Base-by-base conservation (phyloP, 179 eudicot genomes). In the Amaranthus tricolor region DNA sequence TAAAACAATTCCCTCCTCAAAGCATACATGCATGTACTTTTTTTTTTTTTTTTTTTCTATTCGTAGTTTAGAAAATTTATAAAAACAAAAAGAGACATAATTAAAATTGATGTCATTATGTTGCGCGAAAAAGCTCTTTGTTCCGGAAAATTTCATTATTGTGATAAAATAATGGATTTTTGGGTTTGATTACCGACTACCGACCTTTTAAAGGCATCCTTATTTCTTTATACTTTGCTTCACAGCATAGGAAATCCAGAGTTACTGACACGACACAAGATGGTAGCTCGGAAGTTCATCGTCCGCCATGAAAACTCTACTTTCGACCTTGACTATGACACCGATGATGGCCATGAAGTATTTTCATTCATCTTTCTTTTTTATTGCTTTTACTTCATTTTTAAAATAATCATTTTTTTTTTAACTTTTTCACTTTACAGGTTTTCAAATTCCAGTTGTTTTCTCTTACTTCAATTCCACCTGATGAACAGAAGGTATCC, bases 251-350 rank as follows among this genome's bases (percentile, higher is more conserved):
- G 43, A 61, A 47, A 1, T 24, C 4, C 15, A 3, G 64, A 4
- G 43, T 40, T 17, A 54, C 53, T 40, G 31, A 55, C 60, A 62
- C 24, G 58, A 13, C 74, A 43, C 43, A 66, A 74, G 79, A 85
- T 94, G 98, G 98, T 88, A 7, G 89, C 84, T 70, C 91, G 96
- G 58, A 89, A 82, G 72, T 84, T 94, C 74, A 56, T 77, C 21
- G 88, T 94, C 74, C 67, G 76, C 61, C 88, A 89, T 83, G 78
- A 88, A 43, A 86, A 76, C 77, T 83, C 94, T 65, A 76, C 83
- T 68, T 90, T 90, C 83, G 94, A 92, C 58, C 63, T 94, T 65
- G 98, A 94, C 11, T 94, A 94, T 81, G 96, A 94, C 68, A 88
- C 98, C 53, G 90, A 87, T 58, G 91, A 94, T 77, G 96, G 98